Conservation (phyloP, 306 rosid species). For the Betula pendula region DNA sequence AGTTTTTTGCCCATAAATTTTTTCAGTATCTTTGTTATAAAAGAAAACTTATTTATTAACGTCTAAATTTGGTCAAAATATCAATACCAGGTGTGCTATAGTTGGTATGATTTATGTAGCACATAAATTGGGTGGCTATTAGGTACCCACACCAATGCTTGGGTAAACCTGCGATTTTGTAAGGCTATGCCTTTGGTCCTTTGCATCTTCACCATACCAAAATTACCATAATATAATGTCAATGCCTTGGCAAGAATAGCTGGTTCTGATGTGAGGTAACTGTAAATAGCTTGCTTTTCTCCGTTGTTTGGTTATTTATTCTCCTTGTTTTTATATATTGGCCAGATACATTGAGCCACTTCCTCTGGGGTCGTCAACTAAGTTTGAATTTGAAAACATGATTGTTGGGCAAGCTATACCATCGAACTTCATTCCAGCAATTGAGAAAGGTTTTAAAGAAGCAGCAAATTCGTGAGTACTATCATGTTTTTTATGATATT, state of each 20-base stretch:
- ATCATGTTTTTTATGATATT: constrained; percentile 5
- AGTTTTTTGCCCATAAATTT: background rate
- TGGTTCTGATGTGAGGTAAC: background rate
- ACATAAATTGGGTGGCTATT: background rate
- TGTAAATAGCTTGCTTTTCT: background rate
- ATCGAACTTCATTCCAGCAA: constrained; percentile 88
- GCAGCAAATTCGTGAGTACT: constrained; percentile 91
- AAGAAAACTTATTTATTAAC: background rate
- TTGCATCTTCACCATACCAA: background rate
- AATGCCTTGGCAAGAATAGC: background rate
- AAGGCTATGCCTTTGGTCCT: background rate
- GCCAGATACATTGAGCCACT: constrained; percentile 93
- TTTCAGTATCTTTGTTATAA: background rate
- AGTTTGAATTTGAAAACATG: constrained; percentile 92
- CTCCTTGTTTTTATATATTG: constrained; percentile 10
- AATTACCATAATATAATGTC: background rate
- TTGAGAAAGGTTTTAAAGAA: constrained; percentile 96
- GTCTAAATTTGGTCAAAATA: background rate
- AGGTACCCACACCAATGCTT: background rate
- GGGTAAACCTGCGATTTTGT: background rate
- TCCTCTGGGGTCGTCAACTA: constrained; percentile 68
- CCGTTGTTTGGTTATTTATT: background rate
- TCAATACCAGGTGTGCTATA: background rate
- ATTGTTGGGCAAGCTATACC: constrained; percentile 98
- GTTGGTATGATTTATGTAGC: background rate